Conservation (phyloP, 208 protist genomes). For the Leishmania martiniquensis region DNA sequence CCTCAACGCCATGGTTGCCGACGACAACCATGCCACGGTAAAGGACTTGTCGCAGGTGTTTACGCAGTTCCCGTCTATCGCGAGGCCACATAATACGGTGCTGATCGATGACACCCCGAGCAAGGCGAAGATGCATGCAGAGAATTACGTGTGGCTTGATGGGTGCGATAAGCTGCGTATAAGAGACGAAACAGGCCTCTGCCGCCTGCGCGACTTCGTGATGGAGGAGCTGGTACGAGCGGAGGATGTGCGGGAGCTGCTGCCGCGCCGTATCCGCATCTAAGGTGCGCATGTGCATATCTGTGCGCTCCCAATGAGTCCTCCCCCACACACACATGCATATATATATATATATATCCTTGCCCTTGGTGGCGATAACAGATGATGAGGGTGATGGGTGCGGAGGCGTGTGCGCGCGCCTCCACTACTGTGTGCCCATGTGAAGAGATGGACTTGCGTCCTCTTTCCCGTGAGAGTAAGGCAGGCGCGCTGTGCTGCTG, state of each 20-base stretch:
- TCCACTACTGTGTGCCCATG: neutral
- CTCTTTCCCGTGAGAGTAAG: too few relatives aligned
- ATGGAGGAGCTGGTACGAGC: constrained; percentile 56
- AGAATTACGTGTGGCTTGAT: constrained; percentile 87
- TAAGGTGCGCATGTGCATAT: neutral
- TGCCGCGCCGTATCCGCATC: constrained; percentile 65
- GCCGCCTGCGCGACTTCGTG: constrained; percentile 67
- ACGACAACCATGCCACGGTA: constrained; percentile 85
- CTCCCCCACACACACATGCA: too few relatives aligned
- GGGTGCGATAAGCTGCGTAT: constrained; percentile 61
- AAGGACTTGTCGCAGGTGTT: constrained; percentile 80
- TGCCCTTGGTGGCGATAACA: neutral
- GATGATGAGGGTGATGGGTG: neutral
- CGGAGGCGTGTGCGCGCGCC: neutral
- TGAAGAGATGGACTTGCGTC: neutral
- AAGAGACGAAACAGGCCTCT: constrained; percentile 49
- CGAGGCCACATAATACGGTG: constrained; percentile 73
- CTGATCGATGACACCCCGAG: constrained; percentile 90
- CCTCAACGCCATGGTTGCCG: constrained; percentile 41
- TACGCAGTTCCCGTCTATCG: constrained; percentile 58
- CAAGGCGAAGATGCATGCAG: constrained; percentile 77
- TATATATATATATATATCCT: too few relatives aligned
- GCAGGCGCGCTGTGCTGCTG: too few relatives aligned
- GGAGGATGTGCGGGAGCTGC: constrained; percentile 78
- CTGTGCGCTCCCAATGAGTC: neutral